Base-by-base conservation (phyloP, 192 early-diverging fungal species). In the Pecoramyces ruminantium region DNA sequence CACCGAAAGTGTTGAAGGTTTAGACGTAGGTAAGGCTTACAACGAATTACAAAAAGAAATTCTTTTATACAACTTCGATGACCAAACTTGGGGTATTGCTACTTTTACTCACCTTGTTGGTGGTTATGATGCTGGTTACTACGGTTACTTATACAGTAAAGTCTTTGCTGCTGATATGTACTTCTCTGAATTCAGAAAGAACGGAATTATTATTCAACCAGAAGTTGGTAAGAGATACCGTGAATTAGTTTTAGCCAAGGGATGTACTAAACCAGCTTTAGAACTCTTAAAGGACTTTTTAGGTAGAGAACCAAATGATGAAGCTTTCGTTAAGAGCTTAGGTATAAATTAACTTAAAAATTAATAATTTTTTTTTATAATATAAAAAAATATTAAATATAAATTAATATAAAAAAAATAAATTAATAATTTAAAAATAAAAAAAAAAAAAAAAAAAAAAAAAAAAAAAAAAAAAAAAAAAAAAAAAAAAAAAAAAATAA, bases 111-210 rank as follows among this genome's bases (percentile, higher is more conserved):
- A 94, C 83, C 84, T 94, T 79, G 89, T 91, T 85, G 90, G 90
- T 78, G 93, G 92, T 51, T 93, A 93, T 82, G 92, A 92, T 81
- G 89, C 91, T 13, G 87, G 83, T 28, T 94, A 94, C 82, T 94
- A 93, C 80, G 93, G 93, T 1, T 94, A 94, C 80, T 83, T 93
- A 80, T 95, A 90, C 89, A 89, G 91, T 12, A 87, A 93, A 86
- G 92, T 94, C 79, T 94, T 91, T 82, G 90, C 92, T 5, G 91
- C 92, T 30, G 95, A 96, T 86, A 92, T 96, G 89, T 96, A 88
- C 83, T 93, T 86, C 34, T 87, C 89, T 34, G 87, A 91, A 25
- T 94, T 94, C 85, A 84, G 87, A 78, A 88, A 87, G 21, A 87
- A 92, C 21, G 85, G 86, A 29, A 85, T n/a, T n/a, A n/a, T n/a